Evolutionary conservation across 805 yeast genomes (phyloP).

Genomic region (Hanseniaspora valbyensis): DNA sequence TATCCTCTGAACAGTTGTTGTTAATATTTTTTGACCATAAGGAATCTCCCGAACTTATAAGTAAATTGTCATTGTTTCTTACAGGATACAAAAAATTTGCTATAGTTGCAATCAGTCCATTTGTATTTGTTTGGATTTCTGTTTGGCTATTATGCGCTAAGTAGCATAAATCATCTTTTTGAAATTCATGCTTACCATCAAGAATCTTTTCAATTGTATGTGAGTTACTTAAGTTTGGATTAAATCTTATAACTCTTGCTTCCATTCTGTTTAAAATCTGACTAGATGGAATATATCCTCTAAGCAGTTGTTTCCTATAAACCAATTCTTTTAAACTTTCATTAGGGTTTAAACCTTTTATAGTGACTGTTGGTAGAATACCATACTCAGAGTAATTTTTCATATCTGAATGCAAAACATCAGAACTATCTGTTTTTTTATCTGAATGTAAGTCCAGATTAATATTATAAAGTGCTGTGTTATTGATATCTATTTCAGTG

Average conservation of each 20-base stretch:
- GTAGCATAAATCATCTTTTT: slow-evolving; percentile 1
- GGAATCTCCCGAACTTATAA: no score
- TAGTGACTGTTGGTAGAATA: neutral
- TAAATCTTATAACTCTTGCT: neutral
- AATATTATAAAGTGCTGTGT: no score
- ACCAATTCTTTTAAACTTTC: slow-evolving; percentile 2
- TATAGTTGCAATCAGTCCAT: neutral
- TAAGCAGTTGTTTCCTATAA: neutral
- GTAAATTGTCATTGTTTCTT: neutral
- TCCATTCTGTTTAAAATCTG: slow-evolving; percentile 4
- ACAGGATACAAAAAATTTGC: neutral
- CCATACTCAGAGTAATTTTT: no score
- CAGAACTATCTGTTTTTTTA: no score
- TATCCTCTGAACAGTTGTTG: neutral
- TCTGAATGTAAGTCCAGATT: no score
- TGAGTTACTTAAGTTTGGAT: neutral
- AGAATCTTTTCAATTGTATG: neutral
- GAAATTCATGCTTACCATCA: neutral
- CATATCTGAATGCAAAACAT: no score
- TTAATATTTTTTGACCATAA: no score
- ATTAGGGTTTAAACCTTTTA: neutral
- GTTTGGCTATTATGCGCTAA: no score
- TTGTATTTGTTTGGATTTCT: neutral
- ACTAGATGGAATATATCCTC: neutral
- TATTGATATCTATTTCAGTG: no score